Conservation (phyloP, 2,329 filamentous ascomycete genomes). For the Fusarium cicatricum region DNA sequence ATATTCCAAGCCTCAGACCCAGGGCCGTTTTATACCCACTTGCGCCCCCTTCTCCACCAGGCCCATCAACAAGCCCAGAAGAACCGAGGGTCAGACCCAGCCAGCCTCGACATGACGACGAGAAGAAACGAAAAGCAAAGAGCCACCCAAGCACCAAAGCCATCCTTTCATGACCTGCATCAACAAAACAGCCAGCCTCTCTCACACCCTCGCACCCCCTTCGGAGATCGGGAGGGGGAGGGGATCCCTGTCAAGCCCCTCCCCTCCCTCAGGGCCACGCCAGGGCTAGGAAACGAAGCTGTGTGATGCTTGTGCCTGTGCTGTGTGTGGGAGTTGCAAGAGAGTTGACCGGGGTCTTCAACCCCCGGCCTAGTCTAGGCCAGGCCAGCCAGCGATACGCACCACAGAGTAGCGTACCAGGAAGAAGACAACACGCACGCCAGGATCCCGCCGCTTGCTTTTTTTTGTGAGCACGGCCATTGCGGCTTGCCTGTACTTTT, state of each 20-base stretch:
- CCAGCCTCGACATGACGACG: slow-evolving; percentile 1
- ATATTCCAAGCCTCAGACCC: slow-evolving; percentile 3
- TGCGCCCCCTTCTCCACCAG: slow-evolving; percentile 18
- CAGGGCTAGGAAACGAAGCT: slow-evolving; percentile 26
- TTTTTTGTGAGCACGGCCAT: slow-evolving; percentile 21
- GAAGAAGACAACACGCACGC: slow-evolving; percentile 16
- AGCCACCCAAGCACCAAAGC: neutral
- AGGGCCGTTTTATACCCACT: slow-evolving; percentile 17
- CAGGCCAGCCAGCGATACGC: slow-evolving; percentile 26
- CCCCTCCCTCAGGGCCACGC: slow-evolving; percentile 18
- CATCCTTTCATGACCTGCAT: slow-evolving; percentile 34
- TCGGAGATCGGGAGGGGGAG: slow-evolving; percentile 22
- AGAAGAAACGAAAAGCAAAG: slow-evolving; percentile 5
- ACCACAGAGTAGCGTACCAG: slow-evolving; percentile 17
- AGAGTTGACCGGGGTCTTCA: slow-evolving; percentile 28
- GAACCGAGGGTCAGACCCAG: neutral
- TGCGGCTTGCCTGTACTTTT: slow-evolving; percentile 7
- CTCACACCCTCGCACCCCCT: slow-evolving; percentile 18
- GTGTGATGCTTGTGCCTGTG: slow-evolving; percentile 20
- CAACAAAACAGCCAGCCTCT: slow-evolving; percentile 21
- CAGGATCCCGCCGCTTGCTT: slow-evolving; percentile 34
- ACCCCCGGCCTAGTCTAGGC: slow-evolving; percentile 21
- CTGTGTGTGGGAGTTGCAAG: slow-evolving; percentile 33
- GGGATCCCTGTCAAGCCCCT: slow-evolving; percentile 26
- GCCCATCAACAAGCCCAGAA: slow-evolving; percentile 6